Percentiles rank a stretch among this genome's conserved stretches.
phyloP scores from a whole-genome alignment of 1,139 yeast species.

The Debaryomycetaceae sp. region DNA sequence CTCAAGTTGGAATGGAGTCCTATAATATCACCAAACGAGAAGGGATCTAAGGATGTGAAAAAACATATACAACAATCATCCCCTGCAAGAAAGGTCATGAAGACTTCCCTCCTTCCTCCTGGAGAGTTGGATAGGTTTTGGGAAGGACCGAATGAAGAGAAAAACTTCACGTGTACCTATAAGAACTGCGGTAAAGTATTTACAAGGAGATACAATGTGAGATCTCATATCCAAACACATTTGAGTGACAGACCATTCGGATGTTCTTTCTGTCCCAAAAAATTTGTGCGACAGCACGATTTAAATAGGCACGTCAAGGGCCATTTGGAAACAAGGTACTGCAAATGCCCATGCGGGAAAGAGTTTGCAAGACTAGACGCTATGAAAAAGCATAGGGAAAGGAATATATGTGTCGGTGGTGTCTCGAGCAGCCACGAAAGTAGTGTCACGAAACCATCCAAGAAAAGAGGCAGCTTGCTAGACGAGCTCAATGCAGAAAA shows the following conservation, averaged over 20 bases:
- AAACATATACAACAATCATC: constrained; percentile 39
- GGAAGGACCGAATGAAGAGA: constrained; percentile 71
- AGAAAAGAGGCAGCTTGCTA: constrained; percentile 15
- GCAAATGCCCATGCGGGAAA: constrained; percentile 86
- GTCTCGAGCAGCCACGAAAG: constrained; percentile 24
- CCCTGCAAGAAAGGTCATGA: constrained; percentile 46
- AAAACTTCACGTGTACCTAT: constrained; percentile 67
- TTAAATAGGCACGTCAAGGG: constrained; percentile 86
- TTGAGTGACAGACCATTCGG: constrained; percentile 86
- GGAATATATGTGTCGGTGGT: constrained; percentile 79
- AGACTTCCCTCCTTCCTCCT: constrained; percentile 77
- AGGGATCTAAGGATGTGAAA: constrained; percentile 34
- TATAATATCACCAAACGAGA: constrained; percentile 44
- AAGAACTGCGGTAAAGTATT: constrained; percentile 81
- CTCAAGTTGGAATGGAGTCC: constrained; percentile 55
- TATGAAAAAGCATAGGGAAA: constrained; percentile 69
- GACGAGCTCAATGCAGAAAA: constrained; percentile 18
- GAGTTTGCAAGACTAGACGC: constrained; percentile 90
- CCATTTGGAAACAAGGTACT: constrained; percentile 71
- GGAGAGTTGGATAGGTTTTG: constrained; percentile 86
- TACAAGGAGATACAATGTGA: constrained; percentile 86
- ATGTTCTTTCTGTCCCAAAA: constrained; percentile 59
- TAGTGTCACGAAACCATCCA: constrained; percentile 28
- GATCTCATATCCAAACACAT: constrained; percentile 97
- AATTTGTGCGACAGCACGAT: constrained; percentile 90